Evolutionary conservation across 352 stramenopile species (phyloP), one percentile per base, ranked within the genome.

Genomic region (Elongisporangium anandrum): DNA sequence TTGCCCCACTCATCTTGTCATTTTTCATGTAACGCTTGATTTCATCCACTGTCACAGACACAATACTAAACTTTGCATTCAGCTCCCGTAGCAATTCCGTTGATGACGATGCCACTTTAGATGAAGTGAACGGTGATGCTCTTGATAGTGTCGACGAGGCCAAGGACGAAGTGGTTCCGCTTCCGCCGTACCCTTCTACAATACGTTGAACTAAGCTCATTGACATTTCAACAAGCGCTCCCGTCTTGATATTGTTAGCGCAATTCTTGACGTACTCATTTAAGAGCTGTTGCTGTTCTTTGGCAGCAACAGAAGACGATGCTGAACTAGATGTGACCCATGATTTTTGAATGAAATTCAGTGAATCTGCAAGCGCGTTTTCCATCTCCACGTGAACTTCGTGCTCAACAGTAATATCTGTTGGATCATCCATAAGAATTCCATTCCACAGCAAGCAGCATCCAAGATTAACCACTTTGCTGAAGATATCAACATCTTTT

Each of bases 381-480:
- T 87, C 80, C 19, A 93, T 70, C 56, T 84, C 70, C 20, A 61
- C 57, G n/a, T 68, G 69, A 65, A 88, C 74, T 57, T 83, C 61
- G 22, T 53, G 65, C 68, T 80, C 54, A 57, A 85, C 63, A 22
- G 88, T 78, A 41, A 13, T 41, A 13, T 41, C 29, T 2, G 29
- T 41, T 8, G 29, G 29, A 13, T 41, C 29, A 41, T 41, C 13
- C 29, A 41, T 41, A 1, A 41, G 29, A 41, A 41, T 8, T 9
- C 70, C 81, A 66, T 88, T 92, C 85, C 85, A 94, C 51, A 92
- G 77, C 17, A 94, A 57, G n/a, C 76, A 92, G 16, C 85, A 84
- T 20, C 82, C 85, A 45, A 94, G 59, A 10, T 55, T 77, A 24
- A 91, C 79, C 21, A 94, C 69, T 54, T 94, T 94, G 57, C 75